phyloP scores from a whole-genome alignment of 2,329 filamentous ascomycete species.

The Beauveria pseudobassiana region DNA sequence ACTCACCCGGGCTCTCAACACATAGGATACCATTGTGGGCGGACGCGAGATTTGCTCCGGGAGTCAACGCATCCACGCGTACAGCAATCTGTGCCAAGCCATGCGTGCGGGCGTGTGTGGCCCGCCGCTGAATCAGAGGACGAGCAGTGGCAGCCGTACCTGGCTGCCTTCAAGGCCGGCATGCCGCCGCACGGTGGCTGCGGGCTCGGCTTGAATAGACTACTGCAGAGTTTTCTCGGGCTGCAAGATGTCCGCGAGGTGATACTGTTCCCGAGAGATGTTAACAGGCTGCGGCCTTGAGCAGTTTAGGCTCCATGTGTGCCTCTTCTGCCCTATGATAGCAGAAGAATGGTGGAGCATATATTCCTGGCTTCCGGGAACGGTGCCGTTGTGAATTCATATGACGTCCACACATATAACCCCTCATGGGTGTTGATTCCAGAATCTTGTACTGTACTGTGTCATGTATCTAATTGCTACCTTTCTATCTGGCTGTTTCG shows the following conservation, averaged over 20 bases:
- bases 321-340: neutral
- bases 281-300: neutral
- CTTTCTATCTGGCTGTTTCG: neutral
- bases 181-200: slow-evolving; percentile 3
- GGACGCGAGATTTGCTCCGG: slow-evolving; percentile 2
- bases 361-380: neutral
- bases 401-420: neutral
- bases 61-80: neutral
- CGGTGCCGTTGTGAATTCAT: neutral
- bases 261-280: neutral
- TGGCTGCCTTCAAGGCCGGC: neutral
- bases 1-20: neutral
- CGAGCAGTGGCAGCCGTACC: slow-evolving; percentile 5
- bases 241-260: neutral
- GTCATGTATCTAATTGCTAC: neutral
- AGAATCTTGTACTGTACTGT: neutral
- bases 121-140: neutral
- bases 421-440: neutral
- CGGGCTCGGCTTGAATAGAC: neutral
- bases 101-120: neutral
- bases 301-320: neutral
- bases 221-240: neutral
- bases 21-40: neutral
- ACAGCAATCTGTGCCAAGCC: neutral
- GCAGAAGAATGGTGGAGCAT: neutral